These are phyloP conservation scores for Chlorokybus atmophyticus DNA, from an alignment of 139 green algal genomes.

Conservation along the genomic window DNA sequence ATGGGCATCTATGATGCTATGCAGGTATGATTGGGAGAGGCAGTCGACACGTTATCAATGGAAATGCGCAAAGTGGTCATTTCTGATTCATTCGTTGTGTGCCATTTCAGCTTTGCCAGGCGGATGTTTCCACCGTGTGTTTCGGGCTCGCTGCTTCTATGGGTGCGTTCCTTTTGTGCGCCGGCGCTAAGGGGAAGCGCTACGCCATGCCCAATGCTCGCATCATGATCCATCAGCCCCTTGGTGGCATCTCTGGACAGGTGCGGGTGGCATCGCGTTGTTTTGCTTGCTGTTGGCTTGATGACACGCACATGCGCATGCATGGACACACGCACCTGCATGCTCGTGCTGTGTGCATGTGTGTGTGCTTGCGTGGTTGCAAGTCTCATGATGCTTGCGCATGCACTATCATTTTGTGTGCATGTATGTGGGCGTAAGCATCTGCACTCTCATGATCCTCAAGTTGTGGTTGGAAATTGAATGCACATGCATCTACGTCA, in stretches of 20 bases:
- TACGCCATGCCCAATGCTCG: constrained; percentile 93
- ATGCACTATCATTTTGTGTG: too few relatives aligned
- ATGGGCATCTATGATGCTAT: constrained; percentile 18
- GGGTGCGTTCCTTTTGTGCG: constrained; percentile 92
- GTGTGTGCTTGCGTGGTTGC: too few relatives aligned
- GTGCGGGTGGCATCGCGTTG: background rate
- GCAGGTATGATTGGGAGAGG: too few relatives aligned
- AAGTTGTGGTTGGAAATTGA: constrained; percentile 14
- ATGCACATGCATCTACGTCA: too few relatives aligned
- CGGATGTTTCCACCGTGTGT: constrained; percentile 86
- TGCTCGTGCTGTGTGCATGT: too few relatives aligned
- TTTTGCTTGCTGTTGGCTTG: constrained; percentile 8
- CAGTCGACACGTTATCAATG: background rate
- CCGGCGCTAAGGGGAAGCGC: constrained; percentile 81
- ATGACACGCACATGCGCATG: background rate
- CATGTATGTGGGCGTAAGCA: too few relatives aligned
- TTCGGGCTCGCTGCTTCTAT: constrained; percentile 97
- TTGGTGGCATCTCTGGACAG: constrained; percentile 79
- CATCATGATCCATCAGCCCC: constrained; percentile 99
- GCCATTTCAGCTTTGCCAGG: constrained; percentile 71
- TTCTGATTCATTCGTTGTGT: constrained; percentile 52
- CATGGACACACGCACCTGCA: too few relatives aligned
- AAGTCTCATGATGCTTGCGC: too few relatives aligned
- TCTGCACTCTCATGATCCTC: too few relatives aligned
- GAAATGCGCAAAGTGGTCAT: background rate